These are phyloP conservation scores for Mucor piriformis DNA, from an alignment of 371 early-diverging fungal genomes.

Conservation along the genomic window DNA sequence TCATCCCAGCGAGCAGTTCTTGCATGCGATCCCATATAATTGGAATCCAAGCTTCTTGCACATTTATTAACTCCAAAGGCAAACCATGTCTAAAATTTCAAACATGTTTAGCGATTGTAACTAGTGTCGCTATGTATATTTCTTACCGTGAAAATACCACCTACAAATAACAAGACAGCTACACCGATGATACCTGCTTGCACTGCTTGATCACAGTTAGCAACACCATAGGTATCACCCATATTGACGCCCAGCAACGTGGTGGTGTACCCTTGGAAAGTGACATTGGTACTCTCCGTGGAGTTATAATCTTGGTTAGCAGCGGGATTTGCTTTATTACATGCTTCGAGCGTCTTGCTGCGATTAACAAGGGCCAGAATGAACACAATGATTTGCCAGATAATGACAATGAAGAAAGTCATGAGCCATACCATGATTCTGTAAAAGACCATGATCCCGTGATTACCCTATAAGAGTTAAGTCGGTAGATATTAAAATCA, in stretches of 20 bases:
- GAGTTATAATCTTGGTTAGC: constrained; percentile 6
- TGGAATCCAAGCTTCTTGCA: constrained; percentile 10
- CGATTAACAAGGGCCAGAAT: constrained; percentile 41
- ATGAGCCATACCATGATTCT: constrained; percentile 42
- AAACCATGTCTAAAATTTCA: constrained; percentile 19
- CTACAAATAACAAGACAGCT: constrained; percentile 40
- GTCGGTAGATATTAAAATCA: constrained; percentile 4
- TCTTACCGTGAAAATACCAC: constrained; percentile 39
- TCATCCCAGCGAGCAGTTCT: constrained; percentile 47
- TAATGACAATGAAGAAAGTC: constrained; percentile 27
- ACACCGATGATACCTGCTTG: constrained; percentile 47
- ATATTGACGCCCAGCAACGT: constrained; percentile 42
- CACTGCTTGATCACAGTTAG: constrained; percentile 46
- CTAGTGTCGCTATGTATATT: not conserved
- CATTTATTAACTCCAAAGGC: constrained; percentile 14
- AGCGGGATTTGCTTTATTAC: constrained; percentile 30
- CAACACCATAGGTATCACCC: constrained; percentile 47
- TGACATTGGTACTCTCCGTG: constrained; percentile 3
- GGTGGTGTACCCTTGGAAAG: constrained; percentile 26
- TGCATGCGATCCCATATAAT: constrained; percentile 30
- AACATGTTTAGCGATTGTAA: not conserved
- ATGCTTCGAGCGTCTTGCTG: constrained; percentile 30
- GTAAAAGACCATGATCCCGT: constrained; percentile 40
- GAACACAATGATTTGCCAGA: constrained; percentile 44
- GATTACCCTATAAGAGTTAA: constrained; percentile 36